phyloP scores from a whole-genome alignment of 495 filamentous ascomycete species.

The Lasiosphaeriaceae sp. region DNA sequence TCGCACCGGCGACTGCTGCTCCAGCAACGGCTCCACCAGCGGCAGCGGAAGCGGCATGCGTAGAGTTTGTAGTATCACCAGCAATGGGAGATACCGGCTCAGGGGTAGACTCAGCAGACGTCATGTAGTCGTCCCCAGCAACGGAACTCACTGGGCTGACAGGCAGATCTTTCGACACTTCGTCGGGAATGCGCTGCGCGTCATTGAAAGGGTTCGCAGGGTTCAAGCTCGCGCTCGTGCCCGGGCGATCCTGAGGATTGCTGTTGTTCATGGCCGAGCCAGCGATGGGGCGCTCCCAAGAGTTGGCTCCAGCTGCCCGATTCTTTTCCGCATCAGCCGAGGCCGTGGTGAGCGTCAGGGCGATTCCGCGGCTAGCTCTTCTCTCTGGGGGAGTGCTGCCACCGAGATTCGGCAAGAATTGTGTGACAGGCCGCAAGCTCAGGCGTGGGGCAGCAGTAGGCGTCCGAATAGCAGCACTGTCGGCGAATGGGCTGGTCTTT shows the following conservation, averaged over 20 bases:
- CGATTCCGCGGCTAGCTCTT: slow-evolving; percentile 46
- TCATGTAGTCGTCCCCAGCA: slow-evolving; percentile 26
- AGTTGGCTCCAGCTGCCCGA: slow-evolving; percentile 29
- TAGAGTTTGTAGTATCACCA: slow-evolving; percentile 6
- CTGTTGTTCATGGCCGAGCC: slow-evolving; percentile 15
- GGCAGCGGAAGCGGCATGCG: slow-evolving; percentile 30
- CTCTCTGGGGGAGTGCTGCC: slow-evolving; percentile 23
- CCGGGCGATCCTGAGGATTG: slow-evolving; percentile 33
- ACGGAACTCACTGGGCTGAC: slow-evolving; percentile 38
- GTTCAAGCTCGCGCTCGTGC: slow-evolving; percentile 43
- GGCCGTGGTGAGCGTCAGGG: slow-evolving; percentile 37
- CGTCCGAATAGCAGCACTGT: slow-evolving; percentile 32
- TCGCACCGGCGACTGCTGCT: slow-evolving; percentile 24
- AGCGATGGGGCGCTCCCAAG: slow-evolving; percentile 37
- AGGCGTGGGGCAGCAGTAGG: slow-evolving; percentile 60
- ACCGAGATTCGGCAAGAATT: slow-evolving; percentile 71
- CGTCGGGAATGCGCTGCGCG: slow-evolving; percentile 33
- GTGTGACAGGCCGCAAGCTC: slow-evolving; percentile 81
- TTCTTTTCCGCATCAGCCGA: slow-evolving; percentile 23
- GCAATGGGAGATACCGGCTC: slow-evolving; percentile 26
- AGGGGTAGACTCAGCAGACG: slow-evolving; percentile 27
- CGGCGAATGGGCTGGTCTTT: slow-evolving; percentile 48
- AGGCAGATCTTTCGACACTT: slow-evolving; percentile 15
- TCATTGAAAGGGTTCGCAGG: slow-evolving; percentile 50
- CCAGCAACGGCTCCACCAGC: slow-evolving; percentile 37